Base-by-base conservation (phyloP, 2,329 filamentous ascomycete species). In the Penicillium sclerotiorum region DNA sequence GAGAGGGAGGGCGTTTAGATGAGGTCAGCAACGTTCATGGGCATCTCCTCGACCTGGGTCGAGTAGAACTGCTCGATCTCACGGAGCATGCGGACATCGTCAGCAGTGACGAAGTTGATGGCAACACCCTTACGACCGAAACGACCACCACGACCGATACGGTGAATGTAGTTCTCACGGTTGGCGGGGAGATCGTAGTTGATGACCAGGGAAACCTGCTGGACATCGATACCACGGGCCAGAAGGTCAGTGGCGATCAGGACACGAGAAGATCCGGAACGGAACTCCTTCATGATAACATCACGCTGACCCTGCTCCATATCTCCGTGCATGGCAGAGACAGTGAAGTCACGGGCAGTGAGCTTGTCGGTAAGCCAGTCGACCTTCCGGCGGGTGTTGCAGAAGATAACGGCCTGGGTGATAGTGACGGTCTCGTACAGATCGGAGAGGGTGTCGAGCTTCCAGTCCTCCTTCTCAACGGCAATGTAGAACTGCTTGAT, bases 351-450 rank as follows among this genome's bases (percentile, higher is more conserved):
- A 64, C 91, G 90, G 72, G 96, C 94, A 57, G 91, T 89, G 90
- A 99, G 96, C 81, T 99, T 99, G 77, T 99, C 94, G 4, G 94
- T 97, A 52, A 99, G 79, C 94, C 94, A 99, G 73, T 99, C 94
- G 45, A 99, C 94, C 88, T 99, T 99, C 73, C 94, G 86, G 60
- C 94, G 87, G 6, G 94, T 99, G 76, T 99, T 99, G 82, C 94
- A 99, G 81, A 99, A 99, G 71, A 99, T 99, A 71, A 99, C 94
- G 38, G 94, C 94, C 77, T 97, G 94, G 13, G 94, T 97, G 68
- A 99, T 97, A 47, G 94, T 99, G 37, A 99, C 83, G 11, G 94
- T 97, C 72, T 99, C 94, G 81, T 99, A 99, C 50, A 99, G 86
- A 77, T 99, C 94, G 74, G 91, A 97, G 4, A 99, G 85, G 2